Percentiles rank a stretch among this genome's conserved stretches.
Evolutionary conservation across 208 protist species (phyloP).

Genomic region (Phytomonas francai): DNA sequence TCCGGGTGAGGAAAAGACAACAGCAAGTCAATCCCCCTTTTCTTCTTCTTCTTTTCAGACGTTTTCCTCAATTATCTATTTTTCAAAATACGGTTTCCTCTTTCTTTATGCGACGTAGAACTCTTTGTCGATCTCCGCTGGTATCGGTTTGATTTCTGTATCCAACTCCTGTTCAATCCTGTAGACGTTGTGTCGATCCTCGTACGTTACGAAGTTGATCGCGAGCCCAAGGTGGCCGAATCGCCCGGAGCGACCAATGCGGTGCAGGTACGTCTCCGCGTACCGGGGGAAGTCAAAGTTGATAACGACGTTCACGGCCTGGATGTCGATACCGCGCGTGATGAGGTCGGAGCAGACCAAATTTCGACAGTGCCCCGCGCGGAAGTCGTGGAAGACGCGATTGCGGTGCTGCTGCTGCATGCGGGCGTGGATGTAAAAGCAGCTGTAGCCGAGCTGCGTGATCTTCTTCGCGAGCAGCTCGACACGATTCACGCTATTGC

Average conservation of each 20-base stretch:
- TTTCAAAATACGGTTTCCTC: conserved; percentile 7
- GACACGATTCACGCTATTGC: conserved; percentile 98
- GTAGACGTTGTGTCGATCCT: conserved; percentile 94
- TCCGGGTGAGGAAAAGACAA: background rate
- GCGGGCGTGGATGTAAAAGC: conserved; percentile 99
- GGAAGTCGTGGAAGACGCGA: conserved; percentile 99
- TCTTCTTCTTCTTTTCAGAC: conserved; percentile 11
- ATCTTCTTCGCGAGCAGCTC: conserved; percentile 99
- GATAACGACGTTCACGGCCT: conserved; percentile 99
- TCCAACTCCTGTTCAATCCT: conserved; percentile 98
- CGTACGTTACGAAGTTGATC: conserved; percentile 99
- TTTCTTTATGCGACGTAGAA: conserved; percentile 88
- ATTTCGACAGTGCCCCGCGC: conserved; percentile 96
- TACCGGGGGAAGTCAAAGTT: conserved; percentile 99
- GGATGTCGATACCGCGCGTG: conserved; percentile 99
- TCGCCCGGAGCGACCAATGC: conserved; percentile 93
- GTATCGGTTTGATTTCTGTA: conserved; percentile 99
- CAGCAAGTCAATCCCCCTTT: background rate
- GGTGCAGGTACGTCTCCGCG: conserved; percentile 97
- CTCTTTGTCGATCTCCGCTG: conserved; percentile 91
- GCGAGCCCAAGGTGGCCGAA: conserved; percentile 98
- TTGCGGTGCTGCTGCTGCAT: conserved; percentile 98
- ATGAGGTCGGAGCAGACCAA: conserved; percentile 99
- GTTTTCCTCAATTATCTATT: conserved; percentile 1
- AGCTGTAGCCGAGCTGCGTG: conserved; percentile 98